A percentile compares a stretch with the other conserved stretches of the same genome.
Conservation (phyloP, 176 grass and related monocot genomes). For the Juncus effusus region DNA sequence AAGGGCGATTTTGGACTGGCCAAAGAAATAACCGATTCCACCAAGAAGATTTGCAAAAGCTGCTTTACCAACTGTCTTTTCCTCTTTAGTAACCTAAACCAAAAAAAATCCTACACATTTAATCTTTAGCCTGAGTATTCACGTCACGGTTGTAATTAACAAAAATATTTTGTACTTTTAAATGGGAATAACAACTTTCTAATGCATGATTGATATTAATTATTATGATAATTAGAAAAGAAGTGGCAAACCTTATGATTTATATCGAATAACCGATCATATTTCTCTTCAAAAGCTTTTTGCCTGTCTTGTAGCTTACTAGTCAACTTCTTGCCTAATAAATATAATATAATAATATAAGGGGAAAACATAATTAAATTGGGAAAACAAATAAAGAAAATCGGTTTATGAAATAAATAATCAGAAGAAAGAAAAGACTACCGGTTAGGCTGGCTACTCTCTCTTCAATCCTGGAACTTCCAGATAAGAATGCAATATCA, state of each 20-base stretch:
- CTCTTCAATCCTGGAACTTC: conserved; percentile 48
- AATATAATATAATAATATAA: conserved; percentile 25
- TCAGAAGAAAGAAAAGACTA: conserved; percentile 34
- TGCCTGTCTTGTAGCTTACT: conserved; percentile 49
- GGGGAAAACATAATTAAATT: conserved; percentile 16
- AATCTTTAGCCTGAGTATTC: not conserved
- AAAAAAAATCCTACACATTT: conserved; percentile 13
- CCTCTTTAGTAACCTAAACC: conserved; percentile 54
- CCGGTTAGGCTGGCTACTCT: conserved; percentile 66
- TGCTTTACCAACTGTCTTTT: conserved; percentile 60
- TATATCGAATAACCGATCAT: conserved; percentile 45
- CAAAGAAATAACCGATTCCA: conserved; percentile 89
- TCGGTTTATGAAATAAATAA: not conserved
- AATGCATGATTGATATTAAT: not conserved
- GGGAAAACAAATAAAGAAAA: conserved; percentile 4
- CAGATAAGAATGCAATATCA: conserved; percentile 85
- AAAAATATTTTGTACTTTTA: not conserved
- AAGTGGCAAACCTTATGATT: conserved; percentile 63
- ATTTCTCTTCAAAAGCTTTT: conserved; percentile 72
- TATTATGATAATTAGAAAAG: no score
- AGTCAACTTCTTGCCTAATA: conserved; percentile 60
- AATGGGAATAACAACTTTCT: conserved; percentile 9
- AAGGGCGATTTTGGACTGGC: conserved; percentile 88
- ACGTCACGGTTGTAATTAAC: not conserved
- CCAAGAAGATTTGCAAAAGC: conserved; percentile 87